A percentile compares a stretch with the other conserved stretches of the same genome.
These are phyloP conservation scores for Phytopythium litorale DNA, from an alignment of 352 stramenopile genomes.

Conservation along the genomic window DNA sequence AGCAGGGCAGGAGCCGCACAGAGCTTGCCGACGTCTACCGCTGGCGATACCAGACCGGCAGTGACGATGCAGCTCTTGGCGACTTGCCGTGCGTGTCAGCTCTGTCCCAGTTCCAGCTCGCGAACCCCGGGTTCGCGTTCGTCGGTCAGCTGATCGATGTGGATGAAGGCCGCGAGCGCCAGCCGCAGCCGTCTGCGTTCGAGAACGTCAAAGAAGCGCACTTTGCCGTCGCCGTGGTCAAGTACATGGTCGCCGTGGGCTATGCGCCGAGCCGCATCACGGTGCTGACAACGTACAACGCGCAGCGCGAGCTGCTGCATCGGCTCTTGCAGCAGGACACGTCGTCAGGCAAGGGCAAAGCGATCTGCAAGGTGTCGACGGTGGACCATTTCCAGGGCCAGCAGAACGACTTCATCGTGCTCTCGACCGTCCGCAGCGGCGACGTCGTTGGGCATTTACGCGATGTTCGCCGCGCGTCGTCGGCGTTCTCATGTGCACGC, in stretches of 20 bases:
- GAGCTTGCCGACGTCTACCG: conserved; percentile 88
- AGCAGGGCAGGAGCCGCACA: conserved; percentile 77
- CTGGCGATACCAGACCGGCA: conserved; percentile 56
- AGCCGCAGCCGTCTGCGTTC: conserved; percentile 83
- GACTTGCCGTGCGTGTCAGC: conserved; percentile 23
- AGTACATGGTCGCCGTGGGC: conserved; percentile 92
- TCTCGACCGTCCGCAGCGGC: conserved; percentile 93
- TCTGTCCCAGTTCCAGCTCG: conserved; percentile 29
- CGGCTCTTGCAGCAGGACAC: conserved; percentile 66
- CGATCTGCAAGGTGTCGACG: conserved; percentile 67
- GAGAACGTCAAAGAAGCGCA: conserved; percentile 96
- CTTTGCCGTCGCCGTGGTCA: conserved; percentile 91
- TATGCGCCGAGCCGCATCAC: conserved; percentile 90
- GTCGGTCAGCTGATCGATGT: conserved; percentile 91
- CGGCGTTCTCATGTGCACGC: conserved; percentile 89
- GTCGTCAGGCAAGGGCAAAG: conserved; percentile 8
- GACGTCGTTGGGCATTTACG: conserved; percentile 83
- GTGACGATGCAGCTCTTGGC: conserved; percentile 10
- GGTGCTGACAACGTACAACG: conserved; percentile 95
- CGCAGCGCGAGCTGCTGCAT: conserved; percentile 90
- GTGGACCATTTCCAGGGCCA: conserved; percentile 96
- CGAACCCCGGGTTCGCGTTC: conserved; percentile 89
- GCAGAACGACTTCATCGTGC: conserved; percentile 94
- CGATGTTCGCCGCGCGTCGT: conserved; percentile 90
- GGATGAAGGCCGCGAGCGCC: conserved; percentile 50